phyloP scores from a whole-genome alignment of 2,329 filamentous ascomycete species.

The Phoma sp. region DNA sequence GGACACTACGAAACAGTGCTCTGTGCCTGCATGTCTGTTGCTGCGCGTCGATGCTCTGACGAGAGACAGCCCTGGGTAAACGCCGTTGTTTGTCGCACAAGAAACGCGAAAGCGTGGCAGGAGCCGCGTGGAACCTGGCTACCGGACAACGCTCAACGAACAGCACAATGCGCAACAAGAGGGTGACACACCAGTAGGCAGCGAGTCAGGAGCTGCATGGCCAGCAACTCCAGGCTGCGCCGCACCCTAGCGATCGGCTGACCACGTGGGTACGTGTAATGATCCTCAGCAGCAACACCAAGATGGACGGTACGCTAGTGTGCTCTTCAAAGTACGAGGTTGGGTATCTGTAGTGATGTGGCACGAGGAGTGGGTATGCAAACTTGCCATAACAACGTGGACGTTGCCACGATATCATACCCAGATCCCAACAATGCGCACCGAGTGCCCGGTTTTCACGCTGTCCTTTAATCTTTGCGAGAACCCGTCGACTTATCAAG shows the following conservation, averaged over 20 bases:
- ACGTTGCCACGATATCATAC: neutral
- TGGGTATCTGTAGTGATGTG: neutral
- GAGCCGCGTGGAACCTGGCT: conserved; percentile 8
- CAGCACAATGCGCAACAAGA: neutral
- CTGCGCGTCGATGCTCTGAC: conserved; percentile 5
- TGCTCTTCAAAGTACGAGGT: neutral
- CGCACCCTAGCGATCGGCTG: neutral
- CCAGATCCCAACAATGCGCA: neutral
- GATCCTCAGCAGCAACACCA: neutral
- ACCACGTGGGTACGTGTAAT: neutral
- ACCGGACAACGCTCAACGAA: neutral
- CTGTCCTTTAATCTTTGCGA: neutral
- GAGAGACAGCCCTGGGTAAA: neutral
- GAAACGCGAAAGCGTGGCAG: conserved; percentile 1
- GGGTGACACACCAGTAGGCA: neutral
- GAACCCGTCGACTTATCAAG: neutral
- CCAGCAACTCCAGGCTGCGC: neutral
- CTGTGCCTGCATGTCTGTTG: conserved; percentile 9
- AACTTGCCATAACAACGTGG: neutral
- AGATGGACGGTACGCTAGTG: neutral
- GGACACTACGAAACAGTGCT: neutral
- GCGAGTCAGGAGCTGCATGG: neutral
- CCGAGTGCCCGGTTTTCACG: neutral
- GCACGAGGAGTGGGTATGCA: neutral
- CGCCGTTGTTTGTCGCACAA: conserved; percentile 12